These are phyloP conservation scores for Nitzschia sp. DNA, from an alignment of 108 stramenopile species.

Conservation along the genomic window DNA sequence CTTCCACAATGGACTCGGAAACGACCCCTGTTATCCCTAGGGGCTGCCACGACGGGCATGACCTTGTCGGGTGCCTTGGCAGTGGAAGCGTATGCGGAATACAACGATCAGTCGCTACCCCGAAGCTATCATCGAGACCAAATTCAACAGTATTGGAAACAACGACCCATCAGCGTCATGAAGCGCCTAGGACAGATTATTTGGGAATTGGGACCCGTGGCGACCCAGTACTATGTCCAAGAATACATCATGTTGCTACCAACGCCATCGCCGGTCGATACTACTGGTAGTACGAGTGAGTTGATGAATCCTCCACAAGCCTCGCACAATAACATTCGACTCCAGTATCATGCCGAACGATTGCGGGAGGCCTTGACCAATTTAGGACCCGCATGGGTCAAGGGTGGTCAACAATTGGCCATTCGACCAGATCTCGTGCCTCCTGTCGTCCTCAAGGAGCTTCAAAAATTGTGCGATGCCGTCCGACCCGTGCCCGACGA, in stretches of 20 bases:
- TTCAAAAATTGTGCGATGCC: conserved; percentile 92
- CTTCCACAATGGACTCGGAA: conserved; percentile 10
- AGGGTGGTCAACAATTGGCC: conserved; percentile 87
- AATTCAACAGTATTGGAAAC: conserved; percentile 66
- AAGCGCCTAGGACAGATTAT: conserved; percentile 52
- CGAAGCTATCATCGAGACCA: conserved; percentile 59
- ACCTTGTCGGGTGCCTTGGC: neutral
- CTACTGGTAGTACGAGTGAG: neutral
- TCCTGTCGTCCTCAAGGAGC: conserved; percentile 79
- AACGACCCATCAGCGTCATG: conserved; percentile 64
- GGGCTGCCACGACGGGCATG: neutral
- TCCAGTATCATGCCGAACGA: conserved; percentile 6
- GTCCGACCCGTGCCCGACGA: conserved; percentile 86
- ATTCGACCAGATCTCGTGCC: conserved; percentile 94
- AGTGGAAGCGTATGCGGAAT: neutral
- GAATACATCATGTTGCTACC: neutral
- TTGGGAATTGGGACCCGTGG: conserved; percentile 52
- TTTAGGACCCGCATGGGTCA: conserved; percentile 95
- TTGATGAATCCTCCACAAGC: neutral
- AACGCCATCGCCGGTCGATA: neutral
- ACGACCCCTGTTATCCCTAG: conserved; percentile 9
- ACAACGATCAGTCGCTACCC: conserved; percentile 47
- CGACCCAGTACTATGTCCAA: neutral
- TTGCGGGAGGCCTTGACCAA: conserved; percentile 70
- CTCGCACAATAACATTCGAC: too few species aligned